Base-by-base conservation (phyloP, 106 monocot genomes). In the Cymbidium sinense region DNA sequence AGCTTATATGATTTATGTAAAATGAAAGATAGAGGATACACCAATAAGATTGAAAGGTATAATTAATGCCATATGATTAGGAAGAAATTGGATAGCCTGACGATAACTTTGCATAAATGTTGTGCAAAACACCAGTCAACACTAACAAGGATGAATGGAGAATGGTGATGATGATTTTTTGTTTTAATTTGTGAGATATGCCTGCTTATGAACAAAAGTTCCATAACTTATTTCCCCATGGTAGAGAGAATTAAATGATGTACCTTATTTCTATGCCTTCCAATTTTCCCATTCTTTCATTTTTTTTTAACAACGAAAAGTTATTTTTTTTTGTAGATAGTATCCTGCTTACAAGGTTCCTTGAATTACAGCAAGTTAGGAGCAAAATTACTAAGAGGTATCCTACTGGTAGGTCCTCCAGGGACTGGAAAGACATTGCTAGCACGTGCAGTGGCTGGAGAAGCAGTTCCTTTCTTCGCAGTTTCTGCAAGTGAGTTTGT, bases 401-500 rank as follows among this genome's bases (percentile, higher is more conserved):
- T 93, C 44, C 80, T 96, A 30, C 85, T 96, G 61, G 87, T 93
- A 28, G 96, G 96, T 17, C 96, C 96, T 76, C 96, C 96, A 61
- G 96, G 96, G 50, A 96, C 96, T 20, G 96, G 93, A 19, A 96
- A 96, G 86, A 96, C 96, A 71, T 82, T 96, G 76, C 79, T 96
- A 21, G 96, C 96, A 61, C 87, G 96, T 74, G 91, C 93, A 13
- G 91, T 96, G 43, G 93, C 93, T 55, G 93, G 91, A 62, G 96
- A 96, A 85, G 93, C 91, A 78, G 89, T 96, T 41, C 96, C 96
- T 64, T 96, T 96, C 84, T 96, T 96, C 82, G 88, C 96, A 5
- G 89, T 96, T 28, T 93, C 96, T 83, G 96, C 93, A 29, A 96
- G 96, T 76, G 96, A 96, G 72, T 96, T 96, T 88, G 93, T 96